These are phyloP conservation scores for Cucumis cinereus DNA, from an alignment of 306 rosid species.

Conservation along the genomic window DNA sequence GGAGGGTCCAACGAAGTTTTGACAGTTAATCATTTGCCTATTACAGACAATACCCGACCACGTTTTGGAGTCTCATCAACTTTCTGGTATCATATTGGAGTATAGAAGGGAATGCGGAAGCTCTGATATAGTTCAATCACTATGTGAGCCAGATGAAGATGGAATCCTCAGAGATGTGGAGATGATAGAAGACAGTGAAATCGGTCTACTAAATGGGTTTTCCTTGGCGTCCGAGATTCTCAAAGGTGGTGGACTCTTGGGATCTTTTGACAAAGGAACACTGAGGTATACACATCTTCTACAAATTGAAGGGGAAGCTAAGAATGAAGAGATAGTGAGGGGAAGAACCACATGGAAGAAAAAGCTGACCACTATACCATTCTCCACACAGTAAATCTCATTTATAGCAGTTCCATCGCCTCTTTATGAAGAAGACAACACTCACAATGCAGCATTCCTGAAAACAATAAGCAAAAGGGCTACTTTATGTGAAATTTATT, in stretches of 20 bases:
- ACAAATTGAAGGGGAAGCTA: constrained; percentile 37
- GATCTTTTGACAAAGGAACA: constrained; percentile 33
- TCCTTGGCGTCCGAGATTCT: constrained; percentile 52
- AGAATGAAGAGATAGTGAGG: constrained; percentile 72
- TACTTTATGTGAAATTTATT: neutral
- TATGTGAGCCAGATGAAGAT: constrained; percentile 69
- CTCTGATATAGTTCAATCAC: constrained; percentile 62
- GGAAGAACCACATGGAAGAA: constrained; percentile 78
- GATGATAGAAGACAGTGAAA: constrained; percentile 28
- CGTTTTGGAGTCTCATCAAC: constrained; percentile 53
- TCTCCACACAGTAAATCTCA: constrained; percentile 14
- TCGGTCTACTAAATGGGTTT: constrained; percentile 33
- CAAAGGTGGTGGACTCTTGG: constrained; percentile 47
- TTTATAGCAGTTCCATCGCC: neutral
- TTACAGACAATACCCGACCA: constrained; percentile 60
- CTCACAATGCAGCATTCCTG: neutral
- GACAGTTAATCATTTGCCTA: neutral
- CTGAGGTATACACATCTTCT: constrained; percentile 65
- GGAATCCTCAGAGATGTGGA: constrained; percentile 31
- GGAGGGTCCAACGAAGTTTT: neutral
- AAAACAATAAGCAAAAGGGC: neutral
- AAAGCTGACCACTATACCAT: constrained; percentile 28
- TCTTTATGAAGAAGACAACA: neutral
- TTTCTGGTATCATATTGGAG: constrained; percentile 53
- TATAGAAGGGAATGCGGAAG: constrained; percentile 80